These are phyloP conservation scores for Suillus placidus DNA, from an alignment of 768 basidiomycete species.

Conservation along the genomic window DNA sequence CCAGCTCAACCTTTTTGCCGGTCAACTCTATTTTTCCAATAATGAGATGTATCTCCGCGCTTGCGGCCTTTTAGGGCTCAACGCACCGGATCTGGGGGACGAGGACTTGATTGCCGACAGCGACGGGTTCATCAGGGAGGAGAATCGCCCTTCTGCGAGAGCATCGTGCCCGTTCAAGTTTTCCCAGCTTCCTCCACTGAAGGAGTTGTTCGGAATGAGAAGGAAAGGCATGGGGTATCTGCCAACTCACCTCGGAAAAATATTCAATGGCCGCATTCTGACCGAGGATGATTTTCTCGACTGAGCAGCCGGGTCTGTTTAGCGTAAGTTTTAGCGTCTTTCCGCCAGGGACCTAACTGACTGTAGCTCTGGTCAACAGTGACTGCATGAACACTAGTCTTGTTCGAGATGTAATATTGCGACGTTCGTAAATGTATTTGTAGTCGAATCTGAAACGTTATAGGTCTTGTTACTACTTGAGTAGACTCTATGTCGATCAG, in stretches of 20 bases:
- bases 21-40: conserved; percentile 1
- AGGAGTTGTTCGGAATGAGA: conserved; percentile 22
- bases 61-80: not conserved
- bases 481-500: too few relatives aligned
- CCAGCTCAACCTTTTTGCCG: conserved; percentile 7
- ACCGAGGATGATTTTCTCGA: conserved; percentile 27
- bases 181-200: conserved; percentile 3
- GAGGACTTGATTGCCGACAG: not conserved
- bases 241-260: conserved; percentile 44
- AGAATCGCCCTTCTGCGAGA: not conserved
- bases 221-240: conserved; percentile 42
- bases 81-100: conserved; percentile 3
- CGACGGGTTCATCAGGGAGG: not conserved
- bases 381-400: not conserved
- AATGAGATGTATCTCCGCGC: not conserved
- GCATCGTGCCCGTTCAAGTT: not conserved
- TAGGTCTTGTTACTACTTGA: not conserved
- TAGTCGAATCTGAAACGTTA: not conserved
- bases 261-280: conserved; percentile 34
- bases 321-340: not conserved
- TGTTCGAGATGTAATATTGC: not conserved
- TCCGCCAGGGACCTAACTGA: not conserved
- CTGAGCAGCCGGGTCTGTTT: not conserved
- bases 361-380: not conserved
- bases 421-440: not conserved